Evolutionary conservation across 129 eudicot genomes (phyloP).

Genomic region (Tagetes patula): DNA sequence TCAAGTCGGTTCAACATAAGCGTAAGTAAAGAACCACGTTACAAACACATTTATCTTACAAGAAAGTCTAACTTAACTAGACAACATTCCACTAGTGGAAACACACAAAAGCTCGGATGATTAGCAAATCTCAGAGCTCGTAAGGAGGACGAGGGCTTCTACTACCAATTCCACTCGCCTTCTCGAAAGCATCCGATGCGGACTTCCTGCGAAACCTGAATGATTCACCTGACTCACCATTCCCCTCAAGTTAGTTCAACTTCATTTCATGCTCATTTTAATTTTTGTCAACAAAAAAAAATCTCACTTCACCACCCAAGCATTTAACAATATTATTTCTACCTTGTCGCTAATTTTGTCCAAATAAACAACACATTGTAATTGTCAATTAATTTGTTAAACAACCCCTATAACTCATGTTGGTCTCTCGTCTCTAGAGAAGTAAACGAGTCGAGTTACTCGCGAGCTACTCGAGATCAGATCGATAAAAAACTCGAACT

Average conservation of each 20-base stretch:
- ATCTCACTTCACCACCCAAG: background rate
- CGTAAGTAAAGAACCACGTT: background rate
- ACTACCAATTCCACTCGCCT: conserved; percentile 65
- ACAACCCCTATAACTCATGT: too few species aligned
- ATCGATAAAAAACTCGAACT: too few species aligned
- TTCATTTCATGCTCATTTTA: background rate
- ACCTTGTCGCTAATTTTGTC: too few species aligned
- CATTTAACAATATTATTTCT: too few species aligned
- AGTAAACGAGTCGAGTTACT: too few species aligned
- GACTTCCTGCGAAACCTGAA: conserved; percentile 72
- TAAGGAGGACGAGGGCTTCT: conserved; percentile 88
- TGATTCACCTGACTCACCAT: conserved; percentile 33
- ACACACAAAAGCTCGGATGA: background rate
- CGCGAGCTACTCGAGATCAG: too few species aligned
- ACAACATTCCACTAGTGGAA: background rate
- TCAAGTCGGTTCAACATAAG: background rate
- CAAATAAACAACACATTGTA: too few species aligned
- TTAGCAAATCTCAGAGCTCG: conserved; percentile 50
- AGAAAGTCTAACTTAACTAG: background rate
- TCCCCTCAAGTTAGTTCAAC: background rate
- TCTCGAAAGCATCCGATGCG: conserved; percentile 59
- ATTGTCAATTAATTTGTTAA: too few species aligned
- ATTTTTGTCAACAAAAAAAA: too few species aligned
- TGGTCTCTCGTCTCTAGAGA: too few species aligned
- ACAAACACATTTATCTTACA: background rate